Percentiles rank a stretch among this genome's conserved stretches.
These are phyloP conservation scores for Carex cristatella DNA, from an alignment of 176 grass and related monocot genomes.

Conservation along the genomic window DNA sequence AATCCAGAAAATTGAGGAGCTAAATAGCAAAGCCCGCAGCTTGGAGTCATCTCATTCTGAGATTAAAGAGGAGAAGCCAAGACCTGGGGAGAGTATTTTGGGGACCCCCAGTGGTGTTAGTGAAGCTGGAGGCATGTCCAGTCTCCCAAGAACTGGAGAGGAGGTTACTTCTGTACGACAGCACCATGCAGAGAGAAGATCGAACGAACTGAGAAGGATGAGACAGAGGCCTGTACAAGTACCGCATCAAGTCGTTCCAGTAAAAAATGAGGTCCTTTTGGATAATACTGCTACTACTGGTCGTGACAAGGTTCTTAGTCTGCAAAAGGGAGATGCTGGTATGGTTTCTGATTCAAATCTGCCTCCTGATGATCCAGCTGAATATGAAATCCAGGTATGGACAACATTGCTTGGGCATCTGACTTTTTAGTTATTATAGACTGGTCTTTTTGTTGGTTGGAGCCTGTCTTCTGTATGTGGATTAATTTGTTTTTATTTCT, in stretches of 20 bases:
- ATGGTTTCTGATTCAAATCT: conserved; percentile 4
- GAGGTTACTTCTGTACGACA: conserved; percentile 16
- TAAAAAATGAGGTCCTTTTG: neutral
- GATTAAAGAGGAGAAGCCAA: conserved; percentile 4
- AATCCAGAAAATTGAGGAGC: conserved; percentile 86
- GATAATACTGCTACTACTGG: neutral
- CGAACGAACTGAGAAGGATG: neutral
- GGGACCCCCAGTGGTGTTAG: conserved; percentile 6
- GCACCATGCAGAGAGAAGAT: conserved; percentile 36
- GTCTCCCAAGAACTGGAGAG: conserved; percentile 33
- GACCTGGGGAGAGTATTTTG: conserved; percentile 12
- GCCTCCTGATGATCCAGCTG: conserved; percentile 6
- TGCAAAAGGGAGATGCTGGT: neutral
- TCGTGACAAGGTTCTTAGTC: conserved; percentile 1
- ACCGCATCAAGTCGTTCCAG: conserved; percentile 1
- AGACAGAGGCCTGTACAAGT: conserved; percentile 1
- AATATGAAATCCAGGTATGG: conserved; percentile 23
- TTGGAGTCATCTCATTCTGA: conserved; percentile 5
- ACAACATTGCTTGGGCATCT: too few species aligned
- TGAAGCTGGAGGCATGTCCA: conserved; percentile 13
- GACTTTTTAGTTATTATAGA: conserved; percentile 13
- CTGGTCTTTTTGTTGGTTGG: conserved; percentile 22
- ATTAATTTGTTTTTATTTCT: neutral
- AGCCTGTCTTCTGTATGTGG: conserved; percentile 1
- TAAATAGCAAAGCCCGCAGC: conserved; percentile 77